Evolutionary conservation across 345 rosid genomes (phyloP).

Genomic region (Salix suchowensis): DNA sequence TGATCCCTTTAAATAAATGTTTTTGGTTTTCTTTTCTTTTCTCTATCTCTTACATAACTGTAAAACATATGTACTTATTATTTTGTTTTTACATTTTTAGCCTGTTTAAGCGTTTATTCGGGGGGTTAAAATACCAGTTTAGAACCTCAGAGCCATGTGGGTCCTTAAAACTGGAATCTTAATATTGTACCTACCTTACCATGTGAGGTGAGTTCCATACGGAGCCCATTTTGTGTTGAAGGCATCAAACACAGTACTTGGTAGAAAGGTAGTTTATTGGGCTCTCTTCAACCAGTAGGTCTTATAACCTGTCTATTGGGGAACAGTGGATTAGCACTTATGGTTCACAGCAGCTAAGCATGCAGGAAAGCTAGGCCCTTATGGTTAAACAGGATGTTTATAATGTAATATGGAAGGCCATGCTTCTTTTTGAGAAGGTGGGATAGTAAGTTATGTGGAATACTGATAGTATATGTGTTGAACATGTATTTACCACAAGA

Average conservation of each 20-base stretch:
- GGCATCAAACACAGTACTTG: neutral
- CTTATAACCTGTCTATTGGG: neutral
- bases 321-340: too few relatives aligned
- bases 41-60: too few relatives aligned
- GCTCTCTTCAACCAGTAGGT: neutral
- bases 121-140: neutral
- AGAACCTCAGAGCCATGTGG: neutral
- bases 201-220: neutral
- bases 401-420: neutral
- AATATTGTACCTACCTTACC: neutral
- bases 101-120: neutral
- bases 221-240: neutral
- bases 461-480: too few relatives aligned
- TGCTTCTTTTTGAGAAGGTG: neutral
- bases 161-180: neutral
- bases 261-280: neutral
- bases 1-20: too few relatives aligned
- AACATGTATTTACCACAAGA: too few relatives aligned
- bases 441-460: too few relatives aligned
- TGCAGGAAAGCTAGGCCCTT: neutral
- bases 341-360: too few relatives aligned
- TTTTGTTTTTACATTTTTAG: neutral
- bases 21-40: too few relatives aligned
- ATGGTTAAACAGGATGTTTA: neutral
- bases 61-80: too few relatives aligned